Evolutionary conservation across 1,284 basidiomycete genomes (phyloP), one percentile per base, ranked within the genome.

Genomic region (Leccinum pachyderme): DNA sequence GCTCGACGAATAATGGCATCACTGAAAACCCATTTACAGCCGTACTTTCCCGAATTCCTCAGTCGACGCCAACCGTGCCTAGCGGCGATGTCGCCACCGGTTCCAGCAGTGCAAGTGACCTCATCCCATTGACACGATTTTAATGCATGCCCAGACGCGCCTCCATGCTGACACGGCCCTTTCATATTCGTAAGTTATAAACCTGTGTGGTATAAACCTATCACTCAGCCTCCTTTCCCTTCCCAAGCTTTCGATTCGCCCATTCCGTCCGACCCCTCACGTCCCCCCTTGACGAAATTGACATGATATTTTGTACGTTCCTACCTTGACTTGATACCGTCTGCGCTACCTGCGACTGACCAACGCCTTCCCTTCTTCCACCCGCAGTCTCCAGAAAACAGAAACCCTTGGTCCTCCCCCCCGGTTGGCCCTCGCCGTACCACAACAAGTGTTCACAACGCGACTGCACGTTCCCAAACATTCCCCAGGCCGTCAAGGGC

Each of bases 361-460:
- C 22, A 18, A 18, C 18, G 18, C 18, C 18, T 18, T 18, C 18
- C 18, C n/a, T 2, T 6, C n/a, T 24, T 15, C 27, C 5, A 5
- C n/a, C 22, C 22, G 7, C 37, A 71, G 63, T 70, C 52, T 64
- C 57, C 37, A 69, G 54, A 57, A 69, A 73, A 43, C 59, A 66
- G 35, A 68, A 72, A 35, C 33, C 59, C 25, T 56, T 60, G 27
- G 54, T 61, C 2, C 64, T 70, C 13, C 73, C 73, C 1, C 54
- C 64, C 4, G 60, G 64, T 50, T 75, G 73, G 74, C 75, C 75
- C 18, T 73, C 75, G 6, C 66, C 68, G n/a, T 70, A 70, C 56
- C 73, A 76, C 54, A 72, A 72, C 62, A 75, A 75, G 57, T 77
- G 75, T 51, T 70, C 58, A 49, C 63, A 67, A 22, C 61, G 51